Percentiles rank a stretch among this genome's conserved stretches.
phyloP scores from a whole-genome alignment of 2,329 filamentous ascomycete species.

The Graphilbum fragrans region DNA sequence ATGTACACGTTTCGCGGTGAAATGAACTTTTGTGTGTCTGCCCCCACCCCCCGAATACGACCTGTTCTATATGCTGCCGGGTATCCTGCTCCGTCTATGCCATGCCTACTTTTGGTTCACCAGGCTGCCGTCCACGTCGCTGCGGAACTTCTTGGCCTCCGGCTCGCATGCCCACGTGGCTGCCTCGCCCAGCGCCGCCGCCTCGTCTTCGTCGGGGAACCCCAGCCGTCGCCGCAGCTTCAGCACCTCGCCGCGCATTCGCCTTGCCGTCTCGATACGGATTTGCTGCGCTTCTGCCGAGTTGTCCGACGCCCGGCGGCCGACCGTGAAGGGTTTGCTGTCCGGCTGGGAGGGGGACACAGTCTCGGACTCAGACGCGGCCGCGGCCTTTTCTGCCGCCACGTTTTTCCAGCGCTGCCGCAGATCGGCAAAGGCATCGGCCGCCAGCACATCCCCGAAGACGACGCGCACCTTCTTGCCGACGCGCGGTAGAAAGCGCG shows the following conservation, averaged over 20 bases:
- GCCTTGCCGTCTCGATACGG: slow-evolving; percentile 66
- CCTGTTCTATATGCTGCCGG: background rate
- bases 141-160: slow-evolving; percentile 34
- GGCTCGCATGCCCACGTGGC: slow-evolving; percentile 60
- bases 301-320: too few relatives aligned
- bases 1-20: too few relatives aligned
- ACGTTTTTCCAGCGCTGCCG: slow-evolving; percentile 63
- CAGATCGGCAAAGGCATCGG: slow-evolving; percentile 67
- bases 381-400: slow-evolving; percentile 14
- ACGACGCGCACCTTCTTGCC: slow-evolving; percentile 60
- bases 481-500: slow-evolving; percentile 66
- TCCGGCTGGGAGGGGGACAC: background rate
- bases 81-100: background rate
- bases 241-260: slow-evolving; percentile 68
- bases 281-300: too few relatives aligned
- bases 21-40: too few relatives aligned
- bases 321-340: slow-evolving; percentile 14
- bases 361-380: background rate
- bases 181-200: slow-evolving; percentile 62
- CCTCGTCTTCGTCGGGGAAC: slow-evolving; percentile 68
- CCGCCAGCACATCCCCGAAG: slow-evolving; percentile 69
- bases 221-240: slow-evolving; percentile 63
- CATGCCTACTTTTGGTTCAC: slow-evolving; percentile 20
- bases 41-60: too few relatives aligned
- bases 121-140: slow-evolving; percentile 40